Percentiles rank a stretch among this genome's conserved stretches.
Evolutionary conservation across 2,329 filamentous ascomycete genomes (phyloP).

Genomic region (Fusarium tupiense): DNA sequence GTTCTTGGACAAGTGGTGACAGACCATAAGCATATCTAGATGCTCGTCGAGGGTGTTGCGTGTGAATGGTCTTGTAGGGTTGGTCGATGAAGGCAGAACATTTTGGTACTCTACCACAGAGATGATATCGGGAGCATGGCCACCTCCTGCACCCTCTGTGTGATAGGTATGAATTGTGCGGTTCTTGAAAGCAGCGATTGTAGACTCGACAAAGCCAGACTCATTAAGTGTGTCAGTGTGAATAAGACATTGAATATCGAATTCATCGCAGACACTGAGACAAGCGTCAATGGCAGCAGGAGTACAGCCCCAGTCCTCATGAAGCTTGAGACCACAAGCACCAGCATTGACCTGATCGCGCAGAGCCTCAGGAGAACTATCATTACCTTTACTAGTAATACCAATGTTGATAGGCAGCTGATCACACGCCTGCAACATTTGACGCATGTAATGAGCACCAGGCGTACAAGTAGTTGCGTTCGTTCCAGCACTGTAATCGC

Average conservation of each 20-base stretch:
- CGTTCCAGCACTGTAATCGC: slow-evolving; percentile 73
- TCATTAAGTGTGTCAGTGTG: slow-evolving; percentile 98
- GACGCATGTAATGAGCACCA: slow-evolving; percentile 80
- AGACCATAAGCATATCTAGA: slow-evolving; percentile 98
- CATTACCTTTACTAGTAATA: slow-evolving; percentile 94
- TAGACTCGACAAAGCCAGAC: slow-evolving; percentile 95
- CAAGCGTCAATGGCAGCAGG: slow-evolving; percentile 92
- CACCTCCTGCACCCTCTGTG: slow-evolving; percentile 93
- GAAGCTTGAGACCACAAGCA: slow-evolving; percentile 89
- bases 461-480: slow-evolving; percentile 95
- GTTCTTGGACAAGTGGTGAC: slow-evolving; percentile 90
- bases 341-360: slow-evolving; percentile 85
- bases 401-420: slow-evolving; percentile 85
- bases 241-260: slow-evolving; percentile 92
- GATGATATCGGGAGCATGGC: slow-evolving; percentile 96
- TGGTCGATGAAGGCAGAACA: slow-evolving; percentile 90
- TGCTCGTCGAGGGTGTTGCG: slow-evolving; percentile 95
- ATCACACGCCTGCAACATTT: slow-evolving; percentile 92
- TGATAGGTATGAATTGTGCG: slow-evolving; percentile 97
- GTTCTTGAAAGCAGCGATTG: slow-evolving; percentile 83
- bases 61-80: slow-evolving; percentile 91
- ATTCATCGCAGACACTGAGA: slow-evolving; percentile 84
- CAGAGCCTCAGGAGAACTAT: slow-evolving; percentile 75
- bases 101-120: slow-evolving; percentile 88
- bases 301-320: slow-evolving; percentile 96